Conservation (phyloP, 345 rosid species). For the Camelina hispida region DNA sequence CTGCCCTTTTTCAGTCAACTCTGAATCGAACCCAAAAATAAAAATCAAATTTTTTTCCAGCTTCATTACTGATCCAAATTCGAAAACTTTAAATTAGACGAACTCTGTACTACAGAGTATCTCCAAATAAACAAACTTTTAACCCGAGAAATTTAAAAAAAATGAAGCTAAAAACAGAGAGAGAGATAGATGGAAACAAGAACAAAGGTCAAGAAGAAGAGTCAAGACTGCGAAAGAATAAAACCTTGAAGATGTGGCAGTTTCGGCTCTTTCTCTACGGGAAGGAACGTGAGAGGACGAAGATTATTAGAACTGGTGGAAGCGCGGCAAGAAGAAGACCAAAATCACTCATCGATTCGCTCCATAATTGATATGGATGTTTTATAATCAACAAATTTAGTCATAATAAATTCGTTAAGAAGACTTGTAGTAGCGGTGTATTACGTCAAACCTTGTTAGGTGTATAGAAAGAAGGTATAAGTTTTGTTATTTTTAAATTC, state of each 20-base stretch:
- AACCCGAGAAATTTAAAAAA: background rate
- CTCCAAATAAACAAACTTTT: background rate
- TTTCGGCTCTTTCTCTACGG: background rate
- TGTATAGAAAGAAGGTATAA: background rate
- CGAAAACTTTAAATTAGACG: background rate
- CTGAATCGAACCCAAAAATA: background rate
- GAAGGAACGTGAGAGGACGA: background rate
- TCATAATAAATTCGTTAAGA: background rate
- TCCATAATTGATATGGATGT: background rate
- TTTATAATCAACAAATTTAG: background rate
- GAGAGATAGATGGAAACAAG: background rate
- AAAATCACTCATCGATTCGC: constrained; percentile 8
- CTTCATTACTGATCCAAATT: background rate
- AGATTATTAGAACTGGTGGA: background rate
- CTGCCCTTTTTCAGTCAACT: background rate
- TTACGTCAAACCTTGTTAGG: constrained; percentile 43
- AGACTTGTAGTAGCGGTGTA: background rate
- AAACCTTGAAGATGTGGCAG: background rate
- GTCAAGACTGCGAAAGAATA: background rate
- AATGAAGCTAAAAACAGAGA: background rate
- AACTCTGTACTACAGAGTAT: background rate
- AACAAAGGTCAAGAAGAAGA: background rate
- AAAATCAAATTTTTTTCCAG: background rate
- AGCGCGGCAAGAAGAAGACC: constrained; percentile 30
- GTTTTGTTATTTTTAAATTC: background rate